Percentiles rank a stretch among this genome's conserved stretches.
Conservation (phyloP, 805 yeast genomes). For the Cyberlindnera misumaiensis region DNA sequence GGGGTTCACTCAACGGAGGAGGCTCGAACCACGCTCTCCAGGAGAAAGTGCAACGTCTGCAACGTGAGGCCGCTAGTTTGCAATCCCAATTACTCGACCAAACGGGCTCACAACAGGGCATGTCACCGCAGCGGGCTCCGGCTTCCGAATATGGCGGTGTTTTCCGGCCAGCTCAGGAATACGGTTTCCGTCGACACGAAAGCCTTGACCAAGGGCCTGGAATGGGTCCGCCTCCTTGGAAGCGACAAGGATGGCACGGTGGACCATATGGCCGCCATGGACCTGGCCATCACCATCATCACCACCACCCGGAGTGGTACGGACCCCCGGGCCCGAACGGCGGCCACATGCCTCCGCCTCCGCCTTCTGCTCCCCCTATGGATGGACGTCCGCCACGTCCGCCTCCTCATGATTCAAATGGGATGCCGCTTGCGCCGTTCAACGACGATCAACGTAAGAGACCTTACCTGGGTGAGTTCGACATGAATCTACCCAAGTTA, state of each 20-base stretch:
- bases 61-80: constrained; percentile 18
- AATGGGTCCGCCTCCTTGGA: not conserved
- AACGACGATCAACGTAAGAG: constrained; percentile 6
- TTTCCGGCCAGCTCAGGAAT: not conserved
- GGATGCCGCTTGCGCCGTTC: constrained; percentile 2
- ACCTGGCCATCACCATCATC: constrained; percentile 4
- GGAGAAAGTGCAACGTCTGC: constrained; percentile 18
- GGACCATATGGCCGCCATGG: constrained; percentile 1
- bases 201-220: not conserved
- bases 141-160: not conserved
- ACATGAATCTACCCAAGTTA: constrained; percentile 8
- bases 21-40: constrained; percentile 8
- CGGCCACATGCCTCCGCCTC: not conserved
- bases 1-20: constrained; percentile 1
- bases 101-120: not conserved
- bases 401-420: constrained; percentile 3
- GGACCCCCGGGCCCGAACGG: not conserved
- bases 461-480: constrained; percentile 3
- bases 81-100: constrained; percentile 12
- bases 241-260: constrained; percentile 1
- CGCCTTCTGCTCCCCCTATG: constrained; percentile 2
- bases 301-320: not conserved
- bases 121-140: not conserved
- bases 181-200: not conserved
- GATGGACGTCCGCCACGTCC: not conserved